phyloP scores from a whole-genome alignment of 306 rosid genomes.

The Styphnolobium japonicum region DNA sequence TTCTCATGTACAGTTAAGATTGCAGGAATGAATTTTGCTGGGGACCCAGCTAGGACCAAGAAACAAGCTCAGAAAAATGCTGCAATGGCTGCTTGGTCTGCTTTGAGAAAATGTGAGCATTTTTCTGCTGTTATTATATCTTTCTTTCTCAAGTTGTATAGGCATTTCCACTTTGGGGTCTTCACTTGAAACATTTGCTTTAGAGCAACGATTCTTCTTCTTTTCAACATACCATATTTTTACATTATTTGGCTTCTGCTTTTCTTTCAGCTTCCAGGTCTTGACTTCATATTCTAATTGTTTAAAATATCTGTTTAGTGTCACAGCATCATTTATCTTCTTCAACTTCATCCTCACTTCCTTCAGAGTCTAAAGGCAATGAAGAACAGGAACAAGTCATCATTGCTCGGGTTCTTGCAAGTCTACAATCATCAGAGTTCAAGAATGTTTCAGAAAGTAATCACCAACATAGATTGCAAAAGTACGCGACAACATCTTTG shows the following conservation, averaged over 20 bases:
- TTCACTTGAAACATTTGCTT: constrained; percentile 19
- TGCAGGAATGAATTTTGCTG: constrained; percentile 70
- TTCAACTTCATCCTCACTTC: constrained; percentile 31
- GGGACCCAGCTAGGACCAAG: constrained; percentile 71
- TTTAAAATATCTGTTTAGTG: constrained; percentile 51
- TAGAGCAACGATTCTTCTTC: neutral
- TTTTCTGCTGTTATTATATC: neutral
- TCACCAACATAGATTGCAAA: constrained; percentile 33
- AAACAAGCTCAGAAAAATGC: constrained; percentile 90
- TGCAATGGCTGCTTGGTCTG: constrained; percentile 80
- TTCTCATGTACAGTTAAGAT: constrained; percentile 78
- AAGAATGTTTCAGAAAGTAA: constrained; percentile 30
- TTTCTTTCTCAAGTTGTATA: too few species aligned
- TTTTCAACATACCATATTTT: neutral
- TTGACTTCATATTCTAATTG: constrained; percentile 9
- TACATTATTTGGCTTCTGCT: neutral
- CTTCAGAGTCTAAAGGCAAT: constrained; percentile 43
- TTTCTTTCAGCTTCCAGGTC: neutral
- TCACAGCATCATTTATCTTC: constrained; percentile 47
- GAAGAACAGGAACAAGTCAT: constrained; percentile 73
- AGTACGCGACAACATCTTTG: constrained; percentile 29
- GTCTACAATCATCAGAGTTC: constrained; percentile 38
- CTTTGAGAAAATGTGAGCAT: constrained; percentile 64
- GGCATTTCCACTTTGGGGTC: constrained; percentile 2
- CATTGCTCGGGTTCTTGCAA: constrained; percentile 61